Base-by-base conservation (phyloP, 2,329 filamentous ascomycete genomes). In the Orbilia ellipsospora region DNA sequence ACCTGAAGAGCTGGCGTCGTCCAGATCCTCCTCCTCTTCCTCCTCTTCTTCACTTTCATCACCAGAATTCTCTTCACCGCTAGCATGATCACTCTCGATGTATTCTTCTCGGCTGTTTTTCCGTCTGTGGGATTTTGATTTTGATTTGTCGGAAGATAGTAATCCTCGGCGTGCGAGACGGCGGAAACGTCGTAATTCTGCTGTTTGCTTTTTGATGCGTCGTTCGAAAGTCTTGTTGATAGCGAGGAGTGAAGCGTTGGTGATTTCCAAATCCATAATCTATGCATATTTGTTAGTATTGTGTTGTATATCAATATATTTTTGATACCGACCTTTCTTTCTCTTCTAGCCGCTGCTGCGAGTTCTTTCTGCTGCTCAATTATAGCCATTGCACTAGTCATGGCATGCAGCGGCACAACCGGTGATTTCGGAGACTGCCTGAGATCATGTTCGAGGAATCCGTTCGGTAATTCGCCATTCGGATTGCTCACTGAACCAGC, bases 171-270 rank as follows among this genome's bases (percentile, higher is more conserved):
- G 88, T 45, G 92, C 96, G 59, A 98, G 84, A n/a, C 95, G 89
- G 61, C 92, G 89, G 81, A 90, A 98, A 51, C 94, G 87, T 69
- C 95, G 90, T 36, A 99, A 82, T 81, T 99, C 95, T 0, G 91
- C 88, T 44, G 92, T 94, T 80, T 98, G 94, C 81, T 96, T 96
- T 26, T 93, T 89, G 79, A 99, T 87, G 81, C 98, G 93, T 23
- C 93, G 88, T 83, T 99, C 95, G 0, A 99, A 84, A 0, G 93
- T 95, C 63, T 94, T 88, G 81, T 99, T 99, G 83, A 99, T 98
- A 48, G 95, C 95, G 68, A 97, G 88, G 2, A 99, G 86, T 0
- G 94, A 97, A 0, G 93, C 95, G 80, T 99, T 99, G 66, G 92
- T 97, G 77, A 99, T 99, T 81, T 99, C 93, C 4, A 99, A 85